Evolutionary conservation across 2,329 filamentous ascomycete species (phyloP).

Genomic region (Coleophoma cylindrospora): DNA sequence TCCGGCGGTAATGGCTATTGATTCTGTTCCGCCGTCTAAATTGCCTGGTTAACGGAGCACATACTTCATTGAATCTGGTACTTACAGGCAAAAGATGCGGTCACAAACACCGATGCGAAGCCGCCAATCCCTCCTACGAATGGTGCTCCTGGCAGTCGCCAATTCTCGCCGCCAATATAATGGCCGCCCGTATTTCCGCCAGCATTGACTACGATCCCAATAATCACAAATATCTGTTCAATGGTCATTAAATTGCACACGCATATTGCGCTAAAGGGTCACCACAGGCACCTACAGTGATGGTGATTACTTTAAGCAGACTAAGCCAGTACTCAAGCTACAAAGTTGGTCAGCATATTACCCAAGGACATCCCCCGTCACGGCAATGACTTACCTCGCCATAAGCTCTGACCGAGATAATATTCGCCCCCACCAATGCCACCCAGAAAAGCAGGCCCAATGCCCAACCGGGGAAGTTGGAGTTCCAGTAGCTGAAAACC

Average conservation of each 20-base stretch:
- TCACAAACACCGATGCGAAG: conserved; percentile 60
- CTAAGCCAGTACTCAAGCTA: conserved; percentile 52
- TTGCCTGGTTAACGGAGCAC: conserved; percentile 8
- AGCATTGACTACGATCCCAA: conserved; percentile 54
- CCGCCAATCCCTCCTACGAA: conserved; percentile 62
- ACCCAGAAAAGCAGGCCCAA: conserved; percentile 58
- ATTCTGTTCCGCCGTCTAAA: conserved; percentile 52
- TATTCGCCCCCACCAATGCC: conserved; percentile 45
- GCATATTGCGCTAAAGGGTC: not conserved
- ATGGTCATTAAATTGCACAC: not conserved
- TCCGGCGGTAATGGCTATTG: conserved; percentile 61
- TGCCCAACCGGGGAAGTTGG: conserved; percentile 58
- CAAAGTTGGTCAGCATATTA: not conserved
- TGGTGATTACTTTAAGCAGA: conserved; percentile 47
- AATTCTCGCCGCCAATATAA: conserved; percentile 55
- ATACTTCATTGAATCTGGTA: conserved; percentile 3
- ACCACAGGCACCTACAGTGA: conserved; percentile 31
- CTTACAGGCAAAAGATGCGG: conserved; percentile 55
- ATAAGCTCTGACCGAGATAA: conserved; percentile 47
- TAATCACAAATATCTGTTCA: conserved; percentile 52
- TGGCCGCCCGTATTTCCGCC: conserved; percentile 47
- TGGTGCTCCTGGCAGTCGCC: conserved; percentile 53
- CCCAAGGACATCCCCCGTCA: not conserved
- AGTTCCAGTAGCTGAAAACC: conserved; percentile 56
- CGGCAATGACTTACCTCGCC: conserved; percentile 36